These are phyloP conservation scores for Fragaria iinumae DNA, from an alignment of 306 rosid species.

Conservation along the genomic window DNA sequence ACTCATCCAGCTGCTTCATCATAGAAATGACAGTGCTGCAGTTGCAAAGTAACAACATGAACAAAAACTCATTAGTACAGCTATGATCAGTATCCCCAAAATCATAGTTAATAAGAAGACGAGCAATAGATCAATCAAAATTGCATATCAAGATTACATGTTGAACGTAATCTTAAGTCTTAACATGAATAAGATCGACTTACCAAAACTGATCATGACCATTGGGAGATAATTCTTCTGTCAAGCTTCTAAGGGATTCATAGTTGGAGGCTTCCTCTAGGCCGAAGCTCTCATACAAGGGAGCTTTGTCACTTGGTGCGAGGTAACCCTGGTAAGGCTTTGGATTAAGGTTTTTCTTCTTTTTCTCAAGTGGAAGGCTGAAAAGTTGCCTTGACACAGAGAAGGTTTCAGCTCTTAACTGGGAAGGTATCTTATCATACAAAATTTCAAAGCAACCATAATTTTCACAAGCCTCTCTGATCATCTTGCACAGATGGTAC, in stretches of 20 bases:
- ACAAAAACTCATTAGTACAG: not conserved
- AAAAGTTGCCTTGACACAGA: conserved; percentile 9
- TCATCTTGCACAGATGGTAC: conserved; percentile 38
- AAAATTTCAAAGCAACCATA: conserved; percentile 18
- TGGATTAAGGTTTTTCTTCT: conserved; percentile 1
- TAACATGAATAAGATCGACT: not conserved
- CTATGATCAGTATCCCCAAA: not conserved
- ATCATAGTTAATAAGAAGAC: too few relatives aligned
- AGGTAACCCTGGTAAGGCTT: conserved; percentile 4
- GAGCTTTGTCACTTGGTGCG: not conserved
- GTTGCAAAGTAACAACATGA: not conserved
- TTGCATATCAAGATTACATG: not conserved
- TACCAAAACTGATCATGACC: not conserved
- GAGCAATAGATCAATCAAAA: not conserved
- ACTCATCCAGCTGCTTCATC: conserved; percentile 11
- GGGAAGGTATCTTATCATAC: not conserved
- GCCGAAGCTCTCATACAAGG: conserved; percentile 11
- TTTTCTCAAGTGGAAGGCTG: conserved; percentile 4
- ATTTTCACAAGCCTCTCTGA: conserved; percentile 45
- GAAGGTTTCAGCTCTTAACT: conserved; percentile 12
- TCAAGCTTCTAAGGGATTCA: conserved; percentile 6
- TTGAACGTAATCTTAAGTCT: not conserved
- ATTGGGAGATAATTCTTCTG: conserved; percentile 1
- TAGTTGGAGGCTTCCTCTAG: conserved; percentile 12
- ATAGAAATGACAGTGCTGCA: not conserved